Conservation (phyloP, 805 yeast genomes). For the Yarrowia osloensis region DNA sequence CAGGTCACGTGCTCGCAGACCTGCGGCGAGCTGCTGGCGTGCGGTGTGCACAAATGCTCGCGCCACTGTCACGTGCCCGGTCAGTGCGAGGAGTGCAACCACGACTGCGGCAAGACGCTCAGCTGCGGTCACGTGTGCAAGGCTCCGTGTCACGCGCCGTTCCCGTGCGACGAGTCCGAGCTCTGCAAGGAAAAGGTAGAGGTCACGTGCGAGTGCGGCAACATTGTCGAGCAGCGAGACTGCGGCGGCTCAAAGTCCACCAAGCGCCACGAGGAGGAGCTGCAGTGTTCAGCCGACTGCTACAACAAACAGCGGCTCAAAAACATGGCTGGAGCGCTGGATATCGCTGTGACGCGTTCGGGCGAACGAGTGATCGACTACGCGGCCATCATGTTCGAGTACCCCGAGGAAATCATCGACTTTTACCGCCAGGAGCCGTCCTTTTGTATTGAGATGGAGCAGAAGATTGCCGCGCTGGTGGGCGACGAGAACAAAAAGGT, state of each 20-base stretch:
- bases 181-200: constrained; percentile 51
- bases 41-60: constrained; percentile 56
- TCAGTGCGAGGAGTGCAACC: constrained; percentile 63
- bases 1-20: constrained; percentile 67
- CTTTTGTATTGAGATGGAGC: constrained; percentile 73
- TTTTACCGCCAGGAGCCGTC: constrained; percentile 56
- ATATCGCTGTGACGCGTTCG: constrained; percentile 42
- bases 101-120: constrained; percentile 55
- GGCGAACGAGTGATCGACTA: constrained; percentile 35
- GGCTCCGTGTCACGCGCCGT: constrained; percentile 63
- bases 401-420: constrained; percentile 45
- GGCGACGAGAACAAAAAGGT: constrained; percentile 43
- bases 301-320: constrained; percentile 59
- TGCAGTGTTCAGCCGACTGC: constrained; percentile 75
- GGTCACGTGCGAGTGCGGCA: constrained; percentile 67
- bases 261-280: constrained; percentile 42
- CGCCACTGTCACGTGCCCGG: constrained; percentile 60
- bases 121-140: constrained; percentile 72
- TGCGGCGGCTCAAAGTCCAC: constrained; percentile 57
- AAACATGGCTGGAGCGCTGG: constrained; percentile 64
- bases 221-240: constrained; percentile 48
- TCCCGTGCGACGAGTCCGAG: constrained; percentile 50
- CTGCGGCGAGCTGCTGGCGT: constrained; percentile 55
- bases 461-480: constrained; percentile 53
- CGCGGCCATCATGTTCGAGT: constrained; percentile 34